Evolutionary conservation across 2,329 filamentous ascomycete species (phyloP).

Genomic region (Alternaria gansuensis): DNA sequence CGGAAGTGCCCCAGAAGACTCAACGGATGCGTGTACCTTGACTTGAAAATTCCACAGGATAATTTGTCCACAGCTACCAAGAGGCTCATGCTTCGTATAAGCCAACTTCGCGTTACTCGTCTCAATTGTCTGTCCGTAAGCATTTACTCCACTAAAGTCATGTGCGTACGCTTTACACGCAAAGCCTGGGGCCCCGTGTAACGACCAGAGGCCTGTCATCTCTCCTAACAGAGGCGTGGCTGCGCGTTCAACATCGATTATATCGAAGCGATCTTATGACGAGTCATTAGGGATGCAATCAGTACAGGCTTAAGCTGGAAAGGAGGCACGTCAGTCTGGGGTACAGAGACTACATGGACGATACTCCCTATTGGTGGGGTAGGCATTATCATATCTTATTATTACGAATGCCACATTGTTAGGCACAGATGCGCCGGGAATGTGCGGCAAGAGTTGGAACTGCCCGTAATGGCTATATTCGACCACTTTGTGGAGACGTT

Average conservation of each 20-base stretch:
- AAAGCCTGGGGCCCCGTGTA: conserved; percentile 1
- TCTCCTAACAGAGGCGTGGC: not conserved
- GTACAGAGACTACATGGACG: not conserved
- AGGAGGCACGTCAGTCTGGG: not conserved
- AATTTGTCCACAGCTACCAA: conserved; percentile 2
- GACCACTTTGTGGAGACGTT: not conserved
- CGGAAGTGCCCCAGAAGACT: not conserved
- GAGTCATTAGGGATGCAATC: not conserved
- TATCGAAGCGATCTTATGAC: conserved; percentile 1
- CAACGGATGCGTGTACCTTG: not conserved
- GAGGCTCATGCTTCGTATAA: conserved; percentile 3
- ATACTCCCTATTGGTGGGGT: not conserved
- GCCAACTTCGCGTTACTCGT: conserved; percentile 5
- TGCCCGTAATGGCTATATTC: not conserved
- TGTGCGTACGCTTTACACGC: conserved; percentile 1
- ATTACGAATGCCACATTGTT: conserved; percentile 3
- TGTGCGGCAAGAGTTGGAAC: not conserved
- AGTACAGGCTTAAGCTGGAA: not conserved
- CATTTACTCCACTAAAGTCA: not conserved
- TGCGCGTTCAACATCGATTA: not conserved
- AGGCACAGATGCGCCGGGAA: not conserved
- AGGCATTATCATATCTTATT: not conserved
- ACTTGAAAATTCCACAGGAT: not conserved
- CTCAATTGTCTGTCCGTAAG: conserved; percentile 6
- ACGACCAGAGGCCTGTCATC: conserved; percentile 2